Evolutionary conservation across 2,329 filamentous ascomycete species (phyloP), one percentile per base, ranked within the genome.

Genomic region (Torrubiella hemipterigena): DNA sequence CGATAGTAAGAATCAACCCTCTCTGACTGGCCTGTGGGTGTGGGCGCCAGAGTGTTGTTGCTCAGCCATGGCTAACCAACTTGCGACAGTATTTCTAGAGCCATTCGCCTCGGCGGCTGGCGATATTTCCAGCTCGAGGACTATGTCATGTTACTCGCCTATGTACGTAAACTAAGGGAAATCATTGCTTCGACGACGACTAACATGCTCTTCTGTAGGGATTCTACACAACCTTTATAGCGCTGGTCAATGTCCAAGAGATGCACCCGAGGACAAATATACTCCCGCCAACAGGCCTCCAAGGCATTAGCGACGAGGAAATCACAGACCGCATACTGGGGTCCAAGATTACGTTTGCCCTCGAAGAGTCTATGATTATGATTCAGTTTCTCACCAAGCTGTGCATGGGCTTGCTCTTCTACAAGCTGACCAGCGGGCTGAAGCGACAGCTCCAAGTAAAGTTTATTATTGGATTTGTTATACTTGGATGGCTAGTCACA

Each of bases 331-430:
- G 62, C 7, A 55, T 63, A 25, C 51, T 54, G 22, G 59, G 58
- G 10, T 58, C 56, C 11, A 63, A 63, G 42, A 51, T 63, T 21
- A 57, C 60, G 12, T 41, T 63, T 5, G 44, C 61, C 2, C 58
- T 57, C 4, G 59, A 65, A 44, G 56, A 63, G 44, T 56, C 48
- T 15, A 55, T 56, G 47, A 38, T 52, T 17, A 44, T 43, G 27
- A 29, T 44, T 12, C 44, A 51, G 30, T 52, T 50, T 39, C 24
- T 34, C 17, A 38, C 47, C 33, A 65, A 65, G 37, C 44, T 47
- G 5, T 63, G 59, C 41, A 58, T 64, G 46, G 43, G 65, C 14
- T 48, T 61, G 31, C 51, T 63, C 43, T 63, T 60, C 34, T 47
- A 48, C 9, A 56, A 62, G 18, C 50, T 64, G 29, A 59, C 57